These are phyloP conservation scores for Tillandsia fasciculata DNA, from an alignment of 176 grass and related monocot genomes.

Conservation along the genomic window DNA sequence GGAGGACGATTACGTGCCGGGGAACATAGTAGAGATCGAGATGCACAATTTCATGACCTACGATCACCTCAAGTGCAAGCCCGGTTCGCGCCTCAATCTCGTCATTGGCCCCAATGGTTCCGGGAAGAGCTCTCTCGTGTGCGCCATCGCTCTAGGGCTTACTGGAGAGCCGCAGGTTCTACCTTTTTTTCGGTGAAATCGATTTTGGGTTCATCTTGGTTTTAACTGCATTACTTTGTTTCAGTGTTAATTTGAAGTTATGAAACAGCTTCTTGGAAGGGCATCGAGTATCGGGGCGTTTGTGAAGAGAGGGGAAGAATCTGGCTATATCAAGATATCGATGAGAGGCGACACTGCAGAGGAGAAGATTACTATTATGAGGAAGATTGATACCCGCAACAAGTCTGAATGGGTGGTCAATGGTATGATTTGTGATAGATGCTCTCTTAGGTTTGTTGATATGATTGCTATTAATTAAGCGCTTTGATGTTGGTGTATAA, in stretches of 20 bases:
- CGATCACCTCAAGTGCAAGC: conserved; percentile 59
- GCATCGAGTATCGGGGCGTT: conserved; percentile 64
- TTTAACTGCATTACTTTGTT: neutral
- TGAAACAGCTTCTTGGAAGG: conserved; percentile 73
- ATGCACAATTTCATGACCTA: conserved; percentile 92
- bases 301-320: conserved; percentile 72
- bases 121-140: conserved; percentile 85
- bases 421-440: conserved; percentile 26
- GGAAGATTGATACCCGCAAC: conserved; percentile 72
- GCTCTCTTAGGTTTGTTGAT: neutral
- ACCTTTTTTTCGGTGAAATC: neutral
- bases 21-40: conserved; percentile 92
- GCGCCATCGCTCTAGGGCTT: conserved; percentile 73
- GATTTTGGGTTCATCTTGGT: neutral
- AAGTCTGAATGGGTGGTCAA: conserved; percentile 86
- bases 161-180: conserved; percentile 54
- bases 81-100: conserved; percentile 76
- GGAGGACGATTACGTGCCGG: conserved; percentile 80
- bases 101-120: conserved; percentile 87
- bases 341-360: conserved; percentile 41
- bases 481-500: too few relatives aligned
- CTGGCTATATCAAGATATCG: conserved; percentile 73
- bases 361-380: conserved; percentile 45
- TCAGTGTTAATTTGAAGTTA: conserved; percentile 6
- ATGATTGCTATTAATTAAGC: neutral